Evolutionary conservation across 176 grass and related monocot genomes (phyloP).

Genomic region (Luzula sylvatica): DNA sequence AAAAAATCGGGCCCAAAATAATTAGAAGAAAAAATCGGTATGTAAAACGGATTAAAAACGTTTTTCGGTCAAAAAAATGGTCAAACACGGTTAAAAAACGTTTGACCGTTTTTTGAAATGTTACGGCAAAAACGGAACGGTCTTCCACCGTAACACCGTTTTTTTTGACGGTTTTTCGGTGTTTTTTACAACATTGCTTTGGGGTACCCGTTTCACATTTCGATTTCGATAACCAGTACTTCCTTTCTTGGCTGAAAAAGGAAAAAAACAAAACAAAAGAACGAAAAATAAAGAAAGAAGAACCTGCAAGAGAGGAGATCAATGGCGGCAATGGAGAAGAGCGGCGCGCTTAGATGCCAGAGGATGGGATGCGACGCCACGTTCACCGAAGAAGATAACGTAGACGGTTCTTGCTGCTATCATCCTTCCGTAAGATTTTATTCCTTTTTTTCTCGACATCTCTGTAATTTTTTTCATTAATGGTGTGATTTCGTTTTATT

Average conservation of each 20-base stretch:
- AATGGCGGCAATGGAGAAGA: conserved; percentile 38
- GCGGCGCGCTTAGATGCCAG: conserved; percentile 51
- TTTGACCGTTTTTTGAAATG: too few relatives aligned
- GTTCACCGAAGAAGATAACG: conserved; percentile 66
- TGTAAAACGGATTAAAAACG: too few relatives aligned
- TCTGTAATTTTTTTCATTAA: not conserved
- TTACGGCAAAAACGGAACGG: too few relatives aligned
- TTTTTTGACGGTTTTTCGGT: too few relatives aligned
- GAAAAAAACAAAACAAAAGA: not conserved
- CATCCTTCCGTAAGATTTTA: conserved; percentile 57
- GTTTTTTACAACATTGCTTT: too few relatives aligned
- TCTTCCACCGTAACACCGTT: too few relatives aligned
- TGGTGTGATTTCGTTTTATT: not conserved
- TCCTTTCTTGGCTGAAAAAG: not conserved
- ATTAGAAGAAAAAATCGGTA: too few relatives aligned
- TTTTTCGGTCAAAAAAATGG: too few relatives aligned
- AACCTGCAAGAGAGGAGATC: conserved; percentile 15
- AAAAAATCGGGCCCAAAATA: too few relatives aligned
- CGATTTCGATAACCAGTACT: too few relatives aligned
- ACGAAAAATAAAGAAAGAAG: not conserved
- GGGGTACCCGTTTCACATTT: too few relatives aligned
- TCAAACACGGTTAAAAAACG: too few relatives aligned
- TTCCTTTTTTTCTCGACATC: not conserved
- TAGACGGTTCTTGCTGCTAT: conserved; percentile 71
- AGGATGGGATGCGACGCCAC: conserved; percentile 77